Base-by-base conservation (phyloP, 345 rosid species). In the Linum tenue region DNA sequence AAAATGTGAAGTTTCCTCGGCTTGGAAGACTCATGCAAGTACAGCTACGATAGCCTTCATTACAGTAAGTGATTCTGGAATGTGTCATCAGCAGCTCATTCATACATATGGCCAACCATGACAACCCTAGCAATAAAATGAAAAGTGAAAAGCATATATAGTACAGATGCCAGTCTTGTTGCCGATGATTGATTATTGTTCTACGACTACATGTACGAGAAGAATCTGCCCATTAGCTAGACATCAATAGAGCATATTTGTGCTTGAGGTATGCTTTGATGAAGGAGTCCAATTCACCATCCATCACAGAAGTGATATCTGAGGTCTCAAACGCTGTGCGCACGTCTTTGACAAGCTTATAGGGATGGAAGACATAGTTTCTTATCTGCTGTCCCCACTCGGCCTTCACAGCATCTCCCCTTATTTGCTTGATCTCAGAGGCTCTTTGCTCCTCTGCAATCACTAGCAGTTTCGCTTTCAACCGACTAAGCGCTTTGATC, bases 351-450 rank as follows among this genome's bases (percentile, higher is more conserved):
- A 94, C 96, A 6, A 94, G 89, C 76, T 94, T 94, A 80, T 94
- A 90, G 0, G 99, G 99, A 79, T 94, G 97, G 79, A 94, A 90
- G 22, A 94, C 99, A 14, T 90, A 90, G 77, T 94, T 90, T 68
- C 96, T 67, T 57, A 90, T 90, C 69, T 90, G 97, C 73, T 90
- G 99, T 40, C 99, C 99, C 99, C 99, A 94, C 62, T 90, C 97
- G 5, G 97, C 99, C 78, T 90, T 88, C 80, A 90, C 97, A 7
- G 73, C 85, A 76, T 94, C 99, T 63, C 99, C 99, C 65, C 92
- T 80, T 72, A 94, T 94, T 77, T 90, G 87, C 81, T 90, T 94
- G 67, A 90, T 88, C 64, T 90, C 97, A 0, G 92, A 80, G 37
- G 96, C 95, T 15, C 99, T 79, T 73, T 94, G 99, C 77, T 92